Evolutionary conservation across 768 basidiomycete species (phyloP).

Genomic region (Hypholoma sublateritium): DNA sequence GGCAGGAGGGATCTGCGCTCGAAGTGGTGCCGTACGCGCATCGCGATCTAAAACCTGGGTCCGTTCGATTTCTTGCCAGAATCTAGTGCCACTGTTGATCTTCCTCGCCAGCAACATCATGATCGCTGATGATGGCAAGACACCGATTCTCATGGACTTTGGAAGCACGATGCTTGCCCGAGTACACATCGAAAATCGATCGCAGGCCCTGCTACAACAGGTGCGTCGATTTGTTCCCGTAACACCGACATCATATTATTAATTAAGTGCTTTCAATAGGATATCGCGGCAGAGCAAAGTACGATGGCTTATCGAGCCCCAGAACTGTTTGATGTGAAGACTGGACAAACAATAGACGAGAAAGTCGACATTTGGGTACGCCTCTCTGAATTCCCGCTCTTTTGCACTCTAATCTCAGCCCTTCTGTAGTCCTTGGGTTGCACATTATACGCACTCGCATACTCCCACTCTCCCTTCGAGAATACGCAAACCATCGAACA

Average conservation of each 20-base stretch:
- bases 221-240: slow-evolving; percentile 31
- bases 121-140: slow-evolving; percentile 87
- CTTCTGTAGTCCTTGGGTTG: slow-evolving; percentile 83
- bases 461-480: slow-evolving; percentile 96
- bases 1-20: slow-evolving; percentile 40
- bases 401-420: background rate
- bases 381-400: slow-evolving; percentile 2
- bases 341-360: slow-evolving; percentile 82
- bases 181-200: slow-evolving; percentile 76
- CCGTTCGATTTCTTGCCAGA: slow-evolving; percentile 27
- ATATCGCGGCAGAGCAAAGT: slow-evolving; percentile 96
- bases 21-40: slow-evolving; percentile 91
- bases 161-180: slow-evolving; percentile 89
- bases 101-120: slow-evolving; percentile 84
- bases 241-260: background rate
- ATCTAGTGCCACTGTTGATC: background rate
- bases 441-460: slow-evolving; percentile 91
- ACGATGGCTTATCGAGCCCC: slow-evolving; percentile 99
- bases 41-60: slow-evolving; percentile 96
- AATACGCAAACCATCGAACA: slow-evolving; percentile 89
- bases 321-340: slow-evolving; percentile 97
- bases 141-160: slow-evolving; percentile 97
- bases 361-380: slow-evolving; percentile 96
- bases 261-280: slow-evolving; percentile 43
- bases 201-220: slow-evolving; percentile 89